Conservation (phyloP, 805 yeast species). For the Candida mattraensis region DNA sequence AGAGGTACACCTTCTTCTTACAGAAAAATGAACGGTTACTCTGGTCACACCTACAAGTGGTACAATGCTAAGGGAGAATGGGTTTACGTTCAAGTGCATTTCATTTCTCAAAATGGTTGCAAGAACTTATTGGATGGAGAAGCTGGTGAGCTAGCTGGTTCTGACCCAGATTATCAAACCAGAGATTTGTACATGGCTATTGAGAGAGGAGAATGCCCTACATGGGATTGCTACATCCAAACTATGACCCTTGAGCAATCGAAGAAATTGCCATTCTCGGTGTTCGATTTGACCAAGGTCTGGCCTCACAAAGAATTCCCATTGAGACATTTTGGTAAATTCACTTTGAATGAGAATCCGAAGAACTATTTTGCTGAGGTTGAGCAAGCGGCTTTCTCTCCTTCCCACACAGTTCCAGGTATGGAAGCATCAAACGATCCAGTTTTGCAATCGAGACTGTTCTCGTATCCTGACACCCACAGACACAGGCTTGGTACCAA, state of each 20-base stretch:
- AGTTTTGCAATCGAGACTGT: constrained; percentile 76
- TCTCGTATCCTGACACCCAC: constrained; percentile 83
- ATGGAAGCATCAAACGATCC: constrained; percentile 84
- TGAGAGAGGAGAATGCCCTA: constrained; percentile 73
- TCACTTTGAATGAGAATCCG: constrained; percentile 80
- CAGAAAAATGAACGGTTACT: constrained; percentile 81
- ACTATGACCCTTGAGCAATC: constrained; percentile 85
- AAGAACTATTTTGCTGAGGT: constrained; percentile 84
- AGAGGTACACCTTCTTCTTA: constrained; percentile 78
- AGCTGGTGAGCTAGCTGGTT: constrained; percentile 66
- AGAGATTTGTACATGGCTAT: constrained; percentile 78
- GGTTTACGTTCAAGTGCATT: constrained; percentile 77
- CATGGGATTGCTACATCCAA: constrained; percentile 85
- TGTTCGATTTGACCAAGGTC: constrained; percentile 86
- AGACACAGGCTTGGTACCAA: constrained; percentile 79
- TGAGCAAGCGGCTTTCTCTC: constrained; percentile 84
- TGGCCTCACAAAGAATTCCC: constrained; percentile 92
- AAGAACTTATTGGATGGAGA: constrained; percentile 58
- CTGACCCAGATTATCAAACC: constrained; percentile 81
- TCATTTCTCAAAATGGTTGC: constrained; percentile 58
- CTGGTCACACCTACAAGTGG: constrained; percentile 86
- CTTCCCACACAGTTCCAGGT: constrained; percentile 82
- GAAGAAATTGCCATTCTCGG: constrained; percentile 70
- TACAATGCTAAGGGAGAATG: constrained; percentile 72
- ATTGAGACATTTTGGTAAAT: constrained; percentile 78